Evolutionary conservation across 805 yeast species (phyloP).

Genomic region (Candida chauliodis): DNA sequence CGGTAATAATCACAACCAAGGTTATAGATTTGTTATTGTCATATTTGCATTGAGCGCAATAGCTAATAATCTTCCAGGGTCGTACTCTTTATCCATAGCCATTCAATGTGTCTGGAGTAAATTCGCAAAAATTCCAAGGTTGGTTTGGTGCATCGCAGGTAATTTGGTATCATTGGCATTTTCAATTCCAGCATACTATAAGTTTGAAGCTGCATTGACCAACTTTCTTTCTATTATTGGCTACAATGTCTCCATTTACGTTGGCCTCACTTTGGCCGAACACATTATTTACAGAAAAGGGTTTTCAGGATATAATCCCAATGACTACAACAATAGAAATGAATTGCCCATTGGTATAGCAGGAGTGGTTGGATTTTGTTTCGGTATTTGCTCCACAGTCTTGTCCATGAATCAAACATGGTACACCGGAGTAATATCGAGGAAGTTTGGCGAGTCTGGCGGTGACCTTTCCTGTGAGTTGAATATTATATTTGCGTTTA

Average conservation of each 20-base stretch:
- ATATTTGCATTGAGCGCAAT: constrained; percentile 28
- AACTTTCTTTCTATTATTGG: constrained; percentile 31
- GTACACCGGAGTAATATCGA: constrained; percentile 30
- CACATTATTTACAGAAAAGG: constrained; percentile 26
- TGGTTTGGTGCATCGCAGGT: constrained; percentile 32
- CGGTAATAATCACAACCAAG: constrained; percentile 22
- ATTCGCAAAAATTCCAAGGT: constrained; percentile 28
- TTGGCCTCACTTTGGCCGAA: constrained; percentile 28
- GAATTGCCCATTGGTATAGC: constrained; percentile 30
- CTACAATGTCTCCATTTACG: constrained; percentile 30
- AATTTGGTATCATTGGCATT: constrained; percentile 29
- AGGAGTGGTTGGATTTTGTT: constrained; percentile 25
- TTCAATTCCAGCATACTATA: constrained; percentile 34
- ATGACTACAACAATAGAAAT: constrained; percentile 19
- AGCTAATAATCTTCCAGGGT: constrained; percentile 32
- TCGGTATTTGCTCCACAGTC: constrained; percentile 30
- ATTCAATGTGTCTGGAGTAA: constrained; percentile 30
- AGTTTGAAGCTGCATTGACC: constrained; percentile 26
- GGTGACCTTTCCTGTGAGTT: constrained; percentile 32
- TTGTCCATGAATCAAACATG: constrained; percentile 32
- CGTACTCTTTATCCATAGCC: constrained; percentile 28
- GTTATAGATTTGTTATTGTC: constrained; percentile 29
- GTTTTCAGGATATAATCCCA: constrained; percentile 22
- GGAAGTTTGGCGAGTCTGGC: constrained; percentile 19
- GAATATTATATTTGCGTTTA: constrained; percentile 24